Base-by-base conservation (phyloP, 2,329 filamentous ascomycete genomes). In the Fusarium udum region DNA sequence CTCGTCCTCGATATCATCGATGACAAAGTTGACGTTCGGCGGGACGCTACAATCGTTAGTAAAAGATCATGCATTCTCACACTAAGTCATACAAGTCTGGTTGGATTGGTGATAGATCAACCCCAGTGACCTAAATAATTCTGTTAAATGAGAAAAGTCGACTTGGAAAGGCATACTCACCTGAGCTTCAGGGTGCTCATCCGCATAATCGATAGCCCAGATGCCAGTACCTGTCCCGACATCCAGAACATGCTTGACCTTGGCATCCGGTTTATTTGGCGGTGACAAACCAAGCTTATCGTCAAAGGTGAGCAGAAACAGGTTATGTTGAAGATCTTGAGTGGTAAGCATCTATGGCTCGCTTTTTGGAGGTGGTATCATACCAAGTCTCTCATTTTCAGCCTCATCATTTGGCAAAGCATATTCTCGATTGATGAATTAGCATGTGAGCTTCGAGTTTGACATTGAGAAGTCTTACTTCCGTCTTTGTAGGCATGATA, bases 141-240 rank as follows among this genome's bases (percentile, higher is more conserved):
- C 15, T 7, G 1, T 61, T 51, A 52, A 26, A 7, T 7, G 4
- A n/a, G 3, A 3, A 1, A 4, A 1, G 13, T 10, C 1, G 1
- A 7, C 1, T 22, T 6, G 6, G 20, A 3, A 16, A 14, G 6
- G 6, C 12, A 7, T 3, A 28, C 18, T n/a, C 15, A 67, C 72
- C 36, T 73, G 42, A 3, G 72, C 37, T 10, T 71, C 56, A 12
- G 69, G 69, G 5, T 71, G 60, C 22, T 75, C 72, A 16, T 73
- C 72, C 1, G 51, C 72, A 31, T 61, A 75, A 31, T 76, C 74
- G 3, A 76, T 61, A 3, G 73, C 73, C 74, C 73, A 76, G 6
- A 76, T 73, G 8, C 74, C 71, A 7, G 74, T 76, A 2, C 74
- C 73, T 1, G 74, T 76, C 15, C 74, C 74, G 9, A 76, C 14